phyloP scores from a whole-genome alignment of 1,284 basidiomycete genomes.

The Ustilago curta region DNA sequence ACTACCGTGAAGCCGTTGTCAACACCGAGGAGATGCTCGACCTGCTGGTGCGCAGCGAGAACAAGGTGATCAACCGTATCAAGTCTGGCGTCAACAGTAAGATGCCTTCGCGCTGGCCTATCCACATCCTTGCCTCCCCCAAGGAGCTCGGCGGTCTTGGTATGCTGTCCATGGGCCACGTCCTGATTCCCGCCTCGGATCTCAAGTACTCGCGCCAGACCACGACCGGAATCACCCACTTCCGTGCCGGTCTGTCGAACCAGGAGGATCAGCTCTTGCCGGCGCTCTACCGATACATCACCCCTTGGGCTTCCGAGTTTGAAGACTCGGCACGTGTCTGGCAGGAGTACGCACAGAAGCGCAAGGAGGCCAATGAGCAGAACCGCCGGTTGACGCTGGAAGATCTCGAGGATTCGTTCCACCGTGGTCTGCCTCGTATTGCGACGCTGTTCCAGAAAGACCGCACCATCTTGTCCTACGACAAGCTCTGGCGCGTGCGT shows the following conservation, averaged over 20 bases:
- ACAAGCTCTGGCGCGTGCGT: constrained; percentile 86
- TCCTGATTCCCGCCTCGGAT: constrained; percentile 96
- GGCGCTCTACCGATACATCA: constrained; percentile 96
- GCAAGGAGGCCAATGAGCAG: constrained; percentile 97
- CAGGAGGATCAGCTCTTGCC: constrained; percentile 77
- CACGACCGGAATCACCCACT: constrained; percentile 87
- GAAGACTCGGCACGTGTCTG: constrained; percentile 97
- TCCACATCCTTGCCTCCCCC: constrained; percentile 77
- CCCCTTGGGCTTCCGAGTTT: constrained; percentile 99
- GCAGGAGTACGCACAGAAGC: constrained; percentile 99
- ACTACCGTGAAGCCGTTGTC: constrained; percentile 98
- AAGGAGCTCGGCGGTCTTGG: constrained; percentile 84
- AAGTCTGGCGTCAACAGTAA: constrained; percentile 99
- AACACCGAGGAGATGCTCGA: constrained; percentile 88
- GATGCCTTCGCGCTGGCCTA: constrained; percentile 93
- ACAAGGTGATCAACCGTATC: constrained; percentile 87
- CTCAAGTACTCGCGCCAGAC: constrained; percentile 98
- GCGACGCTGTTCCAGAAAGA: constrained; percentile 99
- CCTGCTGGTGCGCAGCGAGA: constrained; percentile 68
- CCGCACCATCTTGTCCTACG: constrained; percentile 94
- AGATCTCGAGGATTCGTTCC: constrained; percentile 96
- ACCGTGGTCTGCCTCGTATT: constrained; percentile 97
- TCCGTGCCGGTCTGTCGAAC: constrained; percentile 93
- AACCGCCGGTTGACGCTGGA: constrained; percentile 97
- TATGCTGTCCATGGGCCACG: constrained; percentile 99